phyloP scores from a whole-genome alignment of 805 yeast genomes.

The Yarrowia keelungensis region DNA sequence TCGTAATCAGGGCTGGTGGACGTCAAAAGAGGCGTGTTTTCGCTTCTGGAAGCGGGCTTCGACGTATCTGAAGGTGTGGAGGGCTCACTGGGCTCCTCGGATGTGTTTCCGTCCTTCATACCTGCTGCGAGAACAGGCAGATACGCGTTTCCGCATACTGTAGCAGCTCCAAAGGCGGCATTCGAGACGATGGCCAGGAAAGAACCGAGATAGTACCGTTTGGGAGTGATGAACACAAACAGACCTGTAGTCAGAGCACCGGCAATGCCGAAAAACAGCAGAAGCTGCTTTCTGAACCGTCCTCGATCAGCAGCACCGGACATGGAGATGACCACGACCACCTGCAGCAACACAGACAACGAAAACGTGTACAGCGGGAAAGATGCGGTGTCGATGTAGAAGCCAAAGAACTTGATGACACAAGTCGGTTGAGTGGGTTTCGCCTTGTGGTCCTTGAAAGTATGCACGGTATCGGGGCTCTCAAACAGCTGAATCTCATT shows the following conservation, averaged over 20 bases:
- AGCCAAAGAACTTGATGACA: constrained; percentile 56
- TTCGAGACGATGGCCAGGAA: constrained; percentile 67
- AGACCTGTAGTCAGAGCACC: constrained; percentile 64
- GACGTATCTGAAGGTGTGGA: background rate
- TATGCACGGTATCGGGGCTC: constrained; percentile 9
- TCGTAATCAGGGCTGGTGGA: background rate
- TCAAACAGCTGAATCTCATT: constrained; percentile 7
- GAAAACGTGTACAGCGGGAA: constrained; percentile 78
- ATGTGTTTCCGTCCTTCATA: constrained; percentile 8
- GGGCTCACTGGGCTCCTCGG: background rate
- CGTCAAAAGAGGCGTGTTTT: constrained; percentile 1
- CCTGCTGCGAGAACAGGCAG: constrained; percentile 63
- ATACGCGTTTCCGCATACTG: constrained; percentile 79
- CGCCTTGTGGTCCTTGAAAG: constrained; percentile 42
- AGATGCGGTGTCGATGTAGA: constrained; percentile 72
- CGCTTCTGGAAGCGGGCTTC: constrained; percentile 3
- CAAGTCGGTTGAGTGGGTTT: constrained; percentile 50
- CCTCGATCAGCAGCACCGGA: constrained; percentile 77
- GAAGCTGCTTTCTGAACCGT: constrained; percentile 61
- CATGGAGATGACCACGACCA: constrained; percentile 70
- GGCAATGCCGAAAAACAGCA: constrained; percentile 62
- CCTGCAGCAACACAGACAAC: constrained; percentile 72
- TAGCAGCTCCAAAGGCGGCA: constrained; percentile 76
- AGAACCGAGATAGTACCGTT: constrained; percentile 60
- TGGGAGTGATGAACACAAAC: constrained; percentile 53